Conservation (phyloP, 768 basidiomycete species). For the Jaapia argillacea region DNA sequence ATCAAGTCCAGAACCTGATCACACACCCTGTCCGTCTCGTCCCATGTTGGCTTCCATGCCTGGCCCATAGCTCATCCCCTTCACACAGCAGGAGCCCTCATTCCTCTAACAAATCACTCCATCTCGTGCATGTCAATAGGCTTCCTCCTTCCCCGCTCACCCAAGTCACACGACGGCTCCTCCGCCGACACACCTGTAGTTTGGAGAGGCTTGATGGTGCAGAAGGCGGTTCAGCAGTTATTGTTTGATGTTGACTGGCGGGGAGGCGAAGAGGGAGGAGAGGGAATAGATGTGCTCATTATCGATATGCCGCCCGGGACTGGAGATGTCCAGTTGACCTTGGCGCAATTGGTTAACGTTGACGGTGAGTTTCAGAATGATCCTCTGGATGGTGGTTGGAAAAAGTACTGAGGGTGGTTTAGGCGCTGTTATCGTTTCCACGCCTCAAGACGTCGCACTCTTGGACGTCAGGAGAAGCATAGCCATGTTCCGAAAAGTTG, state of each 20-base stretch:
- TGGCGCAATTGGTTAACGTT: constrained; percentile 79
- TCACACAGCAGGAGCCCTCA: constrained; percentile 51
- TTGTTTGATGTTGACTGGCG: constrained; percentile 95
- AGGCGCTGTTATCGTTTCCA: constrained; percentile 93
- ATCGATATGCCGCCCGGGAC: constrained; percentile 97
- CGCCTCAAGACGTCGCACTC: constrained; percentile 90
- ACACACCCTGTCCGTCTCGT: neutral
- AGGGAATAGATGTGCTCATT: constrained; percentile 73
- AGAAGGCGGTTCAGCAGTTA: constrained; percentile 94
- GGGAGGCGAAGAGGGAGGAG: constrained; percentile 17
- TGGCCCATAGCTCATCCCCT: neutral
- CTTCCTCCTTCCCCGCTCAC: constrained; percentile 63
- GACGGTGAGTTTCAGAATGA: constrained; percentile 45
- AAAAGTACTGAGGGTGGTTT: neutral
- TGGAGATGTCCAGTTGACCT: constrained; percentile 87
- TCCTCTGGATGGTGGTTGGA: neutral
- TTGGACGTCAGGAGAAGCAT: constrained; percentile 90
- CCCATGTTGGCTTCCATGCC: neutral
- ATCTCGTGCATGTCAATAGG: constrained; percentile 97
- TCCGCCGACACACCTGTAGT: constrained; percentile 74
- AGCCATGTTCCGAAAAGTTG: constrained; percentile 83
- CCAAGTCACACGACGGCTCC: constrained; percentile 30
- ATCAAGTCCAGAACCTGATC: constrained; percentile 56
- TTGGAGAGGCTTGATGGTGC: constrained; percentile 97
- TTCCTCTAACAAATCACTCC: constrained; percentile 83